phyloP scores from a whole-genome alignment of 129 eudicot genomes.

The Flaveria ramosissima region DNA sequence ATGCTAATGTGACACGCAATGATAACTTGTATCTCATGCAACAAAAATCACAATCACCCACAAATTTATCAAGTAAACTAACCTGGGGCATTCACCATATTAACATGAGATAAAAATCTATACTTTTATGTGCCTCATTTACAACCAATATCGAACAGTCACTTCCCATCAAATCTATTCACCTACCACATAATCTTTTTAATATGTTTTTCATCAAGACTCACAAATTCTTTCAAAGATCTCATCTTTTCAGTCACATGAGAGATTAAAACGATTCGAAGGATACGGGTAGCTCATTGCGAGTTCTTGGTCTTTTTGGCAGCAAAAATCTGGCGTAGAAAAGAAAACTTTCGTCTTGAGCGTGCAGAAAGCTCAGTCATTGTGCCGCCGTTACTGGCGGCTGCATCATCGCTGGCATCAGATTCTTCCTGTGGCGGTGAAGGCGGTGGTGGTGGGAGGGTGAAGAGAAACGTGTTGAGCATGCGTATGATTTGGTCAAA shows the following conservation, averaged over 20 bases:
- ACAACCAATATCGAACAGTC: conserved; percentile 40
- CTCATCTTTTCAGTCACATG: conserved; percentile 11
- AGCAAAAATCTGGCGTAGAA: conserved; percentile 90
- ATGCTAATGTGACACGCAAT: neutral
- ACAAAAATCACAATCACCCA: conserved; percentile 18
- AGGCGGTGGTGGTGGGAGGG: conserved; percentile 55
- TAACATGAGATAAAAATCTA: conserved; percentile 38
- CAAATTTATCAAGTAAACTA: conserved; percentile 3
- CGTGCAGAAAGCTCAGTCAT: conserved; percentile 69
- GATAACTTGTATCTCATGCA: conserved; percentile 12
- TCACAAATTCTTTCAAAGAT: conserved; percentile 25
- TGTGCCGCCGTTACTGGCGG: conserved; percentile 55
- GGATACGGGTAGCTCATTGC: conserved; percentile 45
- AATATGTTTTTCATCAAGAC: conserved; percentile 20
- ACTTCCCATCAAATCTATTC: conserved; percentile 33
- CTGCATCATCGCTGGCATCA: conserved; percentile 42
- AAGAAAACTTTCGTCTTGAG: conserved; percentile 75
- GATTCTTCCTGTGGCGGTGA: conserved; percentile 49
- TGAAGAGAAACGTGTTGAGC: conserved; percentile 78
- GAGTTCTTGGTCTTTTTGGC: conserved; percentile 77
- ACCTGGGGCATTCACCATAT: conserved; percentile 40
- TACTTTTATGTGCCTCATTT: conserved; percentile 42
- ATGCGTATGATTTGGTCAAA: conserved; percentile 87
- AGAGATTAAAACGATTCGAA: conserved; percentile 25
- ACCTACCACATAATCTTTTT: conserved; percentile 28